Conservation (phyloP, 148 eudicot species). For the Diospyros kaki region DNA sequence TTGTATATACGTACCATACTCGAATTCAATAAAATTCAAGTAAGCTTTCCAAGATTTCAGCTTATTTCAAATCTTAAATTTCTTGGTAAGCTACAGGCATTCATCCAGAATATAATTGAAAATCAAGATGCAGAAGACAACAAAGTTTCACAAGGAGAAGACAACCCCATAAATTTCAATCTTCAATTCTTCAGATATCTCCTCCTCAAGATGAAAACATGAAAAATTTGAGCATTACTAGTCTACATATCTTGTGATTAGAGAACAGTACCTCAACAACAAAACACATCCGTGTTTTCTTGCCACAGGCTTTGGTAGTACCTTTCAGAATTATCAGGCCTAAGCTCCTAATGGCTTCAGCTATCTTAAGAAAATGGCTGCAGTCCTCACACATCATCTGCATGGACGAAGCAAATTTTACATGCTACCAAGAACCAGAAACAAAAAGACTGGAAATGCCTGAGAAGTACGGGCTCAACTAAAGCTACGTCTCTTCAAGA, state of each 20-base stretch:
- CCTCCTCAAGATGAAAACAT: neutral
- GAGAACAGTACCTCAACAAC: conserved; percentile 66
- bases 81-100: neutral
- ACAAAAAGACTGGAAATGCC: too few relatives aligned
- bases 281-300: conserved; percentile 76
- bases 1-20: too few relatives aligned
- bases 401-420: conserved; percentile 3
- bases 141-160: neutral
- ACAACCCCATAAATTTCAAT: neutral
- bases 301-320: conserved; percentile 51
- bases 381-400: conserved; percentile 51
- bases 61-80: too few relatives aligned
- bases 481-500: neutral
- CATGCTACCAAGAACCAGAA: neutral
- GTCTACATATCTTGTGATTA: conserved; percentile 1
- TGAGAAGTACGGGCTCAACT: neutral
- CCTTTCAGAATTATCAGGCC: conserved; percentile 86
- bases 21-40: too few relatives aligned
- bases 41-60: too few relatives aligned
- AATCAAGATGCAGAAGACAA: neutral
- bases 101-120: neutral
- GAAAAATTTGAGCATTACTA: neutral
- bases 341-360: conserved; percentile 65
- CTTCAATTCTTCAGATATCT: neutral
- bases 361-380: conserved; percentile 64